These are phyloP conservation scores for Ammopiptanthus mongolicus DNA, from an alignment of 306 rosid species.

Conservation along the genomic window DNA sequence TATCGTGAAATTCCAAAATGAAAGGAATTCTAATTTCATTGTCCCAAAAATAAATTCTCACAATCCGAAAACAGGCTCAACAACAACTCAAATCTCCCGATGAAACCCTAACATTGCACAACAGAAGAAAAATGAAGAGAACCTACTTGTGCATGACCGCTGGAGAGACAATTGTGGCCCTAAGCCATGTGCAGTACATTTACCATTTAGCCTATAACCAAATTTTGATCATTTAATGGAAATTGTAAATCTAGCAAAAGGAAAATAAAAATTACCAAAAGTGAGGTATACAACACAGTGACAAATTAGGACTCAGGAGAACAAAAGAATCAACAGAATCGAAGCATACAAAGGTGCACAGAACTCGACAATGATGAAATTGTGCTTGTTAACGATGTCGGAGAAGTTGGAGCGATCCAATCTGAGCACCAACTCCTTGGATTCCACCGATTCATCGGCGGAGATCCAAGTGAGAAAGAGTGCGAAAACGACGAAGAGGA, in stretches of 20 bases:
- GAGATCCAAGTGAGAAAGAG: constrained; percentile 33
- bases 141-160: too few species aligned
- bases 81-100: too few species aligned
- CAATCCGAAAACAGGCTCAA: too few species aligned
- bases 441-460: constrained; percentile 51
- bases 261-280: neutral
- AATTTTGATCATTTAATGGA: neutral
- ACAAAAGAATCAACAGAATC: neutral
- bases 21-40: too few species aligned
- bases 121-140: too few species aligned
- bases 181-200: neutral
- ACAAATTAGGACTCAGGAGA: neutral
- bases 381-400: constrained; percentile 63
- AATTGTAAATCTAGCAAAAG: neutral
- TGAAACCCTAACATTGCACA: too few species aligned
- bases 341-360: constrained; percentile 75
- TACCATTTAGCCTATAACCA: neutral
- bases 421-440: constrained; percentile 79
- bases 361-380: constrained; percentile 90
- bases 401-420: constrained; percentile 78
- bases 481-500: constrained; percentile 13
- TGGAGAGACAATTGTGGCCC: too few species aligned
- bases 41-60: too few species aligned
- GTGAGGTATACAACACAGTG: constrained; percentile 23
- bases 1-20: too few species aligned